These are phyloP conservation scores for Neurospora sp. DNA, from an alignment of 495 filamentous ascomycete species.

Conservation along the genomic window DNA sequence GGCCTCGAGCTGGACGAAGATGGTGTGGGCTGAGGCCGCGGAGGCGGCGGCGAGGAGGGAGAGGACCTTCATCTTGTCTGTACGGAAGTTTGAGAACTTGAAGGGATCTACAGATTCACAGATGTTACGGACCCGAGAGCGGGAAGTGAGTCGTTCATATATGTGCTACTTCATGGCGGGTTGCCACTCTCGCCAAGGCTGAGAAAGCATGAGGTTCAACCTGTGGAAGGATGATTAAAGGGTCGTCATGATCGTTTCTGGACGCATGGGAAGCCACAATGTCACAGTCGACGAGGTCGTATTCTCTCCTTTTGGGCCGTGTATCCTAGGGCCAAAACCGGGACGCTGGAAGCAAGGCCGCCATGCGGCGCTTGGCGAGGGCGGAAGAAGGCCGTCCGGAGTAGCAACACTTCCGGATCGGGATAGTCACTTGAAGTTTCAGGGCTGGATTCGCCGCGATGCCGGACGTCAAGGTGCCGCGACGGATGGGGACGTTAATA, in stretches of 20 bases:
- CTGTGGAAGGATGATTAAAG: background rate
- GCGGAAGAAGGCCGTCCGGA: background rate
- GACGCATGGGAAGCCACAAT: background rate
- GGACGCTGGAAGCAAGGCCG: background rate
- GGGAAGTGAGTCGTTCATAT: background rate
- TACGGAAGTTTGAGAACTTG: background rate
- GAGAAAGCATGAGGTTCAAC: background rate
- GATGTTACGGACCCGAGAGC: background rate
- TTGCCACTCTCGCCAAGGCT: background rate
- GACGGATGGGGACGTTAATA: background rate
- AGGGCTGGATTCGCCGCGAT: background rate
- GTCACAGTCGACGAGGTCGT: background rate
- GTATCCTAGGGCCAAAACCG: background rate
- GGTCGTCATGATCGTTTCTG: background rate
- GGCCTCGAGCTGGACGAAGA: constrained; percentile 42
- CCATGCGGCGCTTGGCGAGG: background rate
- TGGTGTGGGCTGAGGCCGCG: constrained; percentile 42
- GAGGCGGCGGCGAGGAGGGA: constrained; percentile 21
- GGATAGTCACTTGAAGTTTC: background rate
- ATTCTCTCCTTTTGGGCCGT: background rate
- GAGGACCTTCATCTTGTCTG: constrained; percentile 16
- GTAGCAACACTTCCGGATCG: background rate
- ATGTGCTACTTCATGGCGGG: background rate
- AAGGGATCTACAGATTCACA: background rate
- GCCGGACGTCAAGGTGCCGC: background rate